Evolutionary conservation across 2,329 filamentous ascomycete species (phyloP).

Genomic region (Colletotrichum costaricense): DNA sequence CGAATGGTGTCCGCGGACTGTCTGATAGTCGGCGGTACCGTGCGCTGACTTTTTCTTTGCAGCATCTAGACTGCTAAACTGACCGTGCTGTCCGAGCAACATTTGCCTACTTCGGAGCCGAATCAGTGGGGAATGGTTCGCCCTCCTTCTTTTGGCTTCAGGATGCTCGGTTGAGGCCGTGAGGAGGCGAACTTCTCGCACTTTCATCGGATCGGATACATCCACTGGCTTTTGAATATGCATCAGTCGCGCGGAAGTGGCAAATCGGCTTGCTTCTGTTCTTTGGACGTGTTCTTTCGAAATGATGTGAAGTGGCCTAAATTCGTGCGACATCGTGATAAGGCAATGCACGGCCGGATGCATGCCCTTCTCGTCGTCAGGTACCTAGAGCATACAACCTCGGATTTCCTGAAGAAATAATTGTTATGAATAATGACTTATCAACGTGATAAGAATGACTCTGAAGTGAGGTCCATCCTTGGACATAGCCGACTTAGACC

Average conservation of each 20-base stretch:
- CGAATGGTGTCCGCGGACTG: neutral
- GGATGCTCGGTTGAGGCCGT: neutral
- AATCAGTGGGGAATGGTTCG: neutral
- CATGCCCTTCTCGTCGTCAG: too few species aligned
- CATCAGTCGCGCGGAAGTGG: neutral
- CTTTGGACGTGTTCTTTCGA: neutral
- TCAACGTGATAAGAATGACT: too few species aligned
- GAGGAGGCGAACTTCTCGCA: neutral
- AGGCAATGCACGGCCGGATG: too few species aligned
- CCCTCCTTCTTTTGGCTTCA: neutral
- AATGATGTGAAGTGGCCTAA: too few species aligned
- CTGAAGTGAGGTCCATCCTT: too few species aligned
- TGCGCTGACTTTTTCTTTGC: neutral
- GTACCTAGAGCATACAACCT: too few species aligned
- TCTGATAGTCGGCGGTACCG: neutral
- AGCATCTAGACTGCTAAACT: neutral
- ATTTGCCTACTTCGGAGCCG: neutral
- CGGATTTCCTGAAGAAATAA: too few species aligned
- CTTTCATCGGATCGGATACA: neutral
- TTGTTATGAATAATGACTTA: too few species aligned
- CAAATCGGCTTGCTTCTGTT: neutral
- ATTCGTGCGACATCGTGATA: too few species aligned
- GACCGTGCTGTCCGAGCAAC: neutral
- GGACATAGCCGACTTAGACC: too few species aligned
- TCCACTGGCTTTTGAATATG: neutral